These are phyloP conservation scores for Colletotrichum tamarilloi DNA, from an alignment of 2,329 filamentous ascomycete species.

Conservation along the genomic window DNA sequence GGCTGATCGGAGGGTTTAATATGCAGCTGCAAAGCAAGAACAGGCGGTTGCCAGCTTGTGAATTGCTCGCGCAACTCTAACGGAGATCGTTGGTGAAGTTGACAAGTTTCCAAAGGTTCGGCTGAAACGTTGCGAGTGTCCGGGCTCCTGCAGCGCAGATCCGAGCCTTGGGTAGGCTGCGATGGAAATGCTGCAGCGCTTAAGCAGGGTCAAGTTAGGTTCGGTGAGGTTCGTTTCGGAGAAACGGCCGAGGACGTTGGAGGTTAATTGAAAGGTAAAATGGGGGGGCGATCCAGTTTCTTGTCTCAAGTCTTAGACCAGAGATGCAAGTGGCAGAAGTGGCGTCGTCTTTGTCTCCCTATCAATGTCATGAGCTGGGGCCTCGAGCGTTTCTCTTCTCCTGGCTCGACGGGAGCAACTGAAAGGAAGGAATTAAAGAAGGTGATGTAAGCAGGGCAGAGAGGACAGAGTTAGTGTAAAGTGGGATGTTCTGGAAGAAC, in stretches of 20 bases:
- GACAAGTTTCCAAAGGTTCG: constrained; percentile 29
- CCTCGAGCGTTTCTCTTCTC: not conserved
- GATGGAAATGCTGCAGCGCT: constrained; percentile 13
- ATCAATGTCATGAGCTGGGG: constrained; percentile 1
- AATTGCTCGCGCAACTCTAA: not conserved
- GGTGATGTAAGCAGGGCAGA: not conserved
- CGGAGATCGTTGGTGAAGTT: constrained; percentile 1
- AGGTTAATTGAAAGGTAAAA: constrained; percentile 20
- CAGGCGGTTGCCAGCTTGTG: not conserved
- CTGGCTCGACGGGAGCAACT: not conserved
- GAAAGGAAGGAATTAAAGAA: not conserved
- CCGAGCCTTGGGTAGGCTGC: constrained; percentile 6
- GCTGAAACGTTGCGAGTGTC: constrained; percentile 31
- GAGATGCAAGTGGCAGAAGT: constrained; percentile 1
- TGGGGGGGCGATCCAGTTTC: constrained; percentile 4
- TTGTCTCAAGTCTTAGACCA: constrained; percentile 16
- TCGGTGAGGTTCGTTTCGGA: constrained; percentile 24
- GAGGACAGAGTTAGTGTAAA: not conserved
- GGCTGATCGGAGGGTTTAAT: constrained; percentile 5
- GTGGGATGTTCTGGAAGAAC: not conserved
- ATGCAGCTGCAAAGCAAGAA: not conserved
- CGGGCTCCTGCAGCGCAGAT: constrained; percentile 6
- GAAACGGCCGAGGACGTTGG: constrained; percentile 26
- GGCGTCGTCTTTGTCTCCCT: constrained; percentile 2
- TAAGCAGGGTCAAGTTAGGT: constrained; percentile 14